Base-by-base conservation (phyloP, 148 eudicot species). In the Silene conica region DNA sequence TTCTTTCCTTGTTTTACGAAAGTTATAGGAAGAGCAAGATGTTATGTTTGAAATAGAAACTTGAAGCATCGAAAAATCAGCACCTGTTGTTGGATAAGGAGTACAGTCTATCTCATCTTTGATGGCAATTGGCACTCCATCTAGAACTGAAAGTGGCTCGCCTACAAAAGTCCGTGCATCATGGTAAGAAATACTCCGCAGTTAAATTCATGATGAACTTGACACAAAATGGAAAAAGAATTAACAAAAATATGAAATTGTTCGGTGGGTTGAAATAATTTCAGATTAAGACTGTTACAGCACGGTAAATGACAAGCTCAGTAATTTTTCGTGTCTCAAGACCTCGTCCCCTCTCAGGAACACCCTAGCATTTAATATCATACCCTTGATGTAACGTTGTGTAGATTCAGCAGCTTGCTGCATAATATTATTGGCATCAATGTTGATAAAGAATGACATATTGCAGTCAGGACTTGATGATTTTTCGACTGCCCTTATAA, bases 21-120 rank as follows among this genome's bases (percentile, higher is more conserved):
- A 34, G 41, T 34, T 34, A 34, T 34, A 34, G 2, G 4, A 34
- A 34, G 6, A 34, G 6, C 41, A 34, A 34, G 41, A 6, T 3
- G 41, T 34, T 34, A 3, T 34, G 41, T 34, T 34, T 34, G 41
- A 19, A 26, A 18, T 2, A 25, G 5, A 34, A 5, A n/a, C 48
- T 25, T 18, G 13, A 7, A 34, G 41, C 41, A 34, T 34, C 41
- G 55, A 59, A 60, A 59, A 19, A 23, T 14, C 43, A 13, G 67
- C 74, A 92, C 98, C 97, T 73, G 98, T 94, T 11, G 98, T 94
- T 77, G 98, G 96, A 84, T 94, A 94, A 56, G 98, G 98, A 52
- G 76, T 80, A 77, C 98, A 94, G 81, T 94, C 98, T 56, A 94
- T 92, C 80, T 94, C 98, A 75, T 94, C 98, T 83, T 94, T 94